phyloP scores from a whole-genome alignment of 2,329 filamentous ascomycete genomes.

The Microthyrium microscopicum region DNA sequence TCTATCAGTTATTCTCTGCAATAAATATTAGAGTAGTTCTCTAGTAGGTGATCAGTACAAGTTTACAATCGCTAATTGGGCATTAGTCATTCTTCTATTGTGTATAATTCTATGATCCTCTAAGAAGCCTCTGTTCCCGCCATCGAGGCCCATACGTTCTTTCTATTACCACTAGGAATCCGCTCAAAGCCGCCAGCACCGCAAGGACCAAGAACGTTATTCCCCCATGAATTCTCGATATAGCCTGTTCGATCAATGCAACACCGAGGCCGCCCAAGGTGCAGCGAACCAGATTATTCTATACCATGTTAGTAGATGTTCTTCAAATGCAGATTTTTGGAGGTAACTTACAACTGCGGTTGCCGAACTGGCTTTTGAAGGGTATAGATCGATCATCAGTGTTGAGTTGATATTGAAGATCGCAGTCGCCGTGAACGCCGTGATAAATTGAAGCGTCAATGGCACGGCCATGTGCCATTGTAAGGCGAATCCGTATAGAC shows the following conservation, averaged over 20 bases:
- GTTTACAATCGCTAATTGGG: too few relatives aligned
- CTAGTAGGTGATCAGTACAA: too few relatives aligned
- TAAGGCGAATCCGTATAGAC: slow-evolving; percentile 22
- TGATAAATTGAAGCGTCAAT: slow-evolving; percentile 14
- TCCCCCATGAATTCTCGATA: slow-evolving; percentile 1
- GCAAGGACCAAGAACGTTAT: slow-evolving; percentile 2
- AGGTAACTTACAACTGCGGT: slow-evolving; percentile 3
- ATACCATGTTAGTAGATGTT: not conserved
- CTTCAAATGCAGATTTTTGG: not conserved
- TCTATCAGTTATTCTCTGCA: too few relatives aligned
- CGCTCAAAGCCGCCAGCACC: not conserved
- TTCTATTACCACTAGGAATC: not conserved
- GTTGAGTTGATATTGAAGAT: slow-evolving; percentile 41
- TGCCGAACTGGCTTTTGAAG: not conserved
- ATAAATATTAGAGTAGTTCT: too few relatives aligned
- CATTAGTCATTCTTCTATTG: too few relatives aligned
- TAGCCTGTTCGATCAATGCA: not conserved
- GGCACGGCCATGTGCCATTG: slow-evolving; percentile 15
- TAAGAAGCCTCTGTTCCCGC: not conserved
- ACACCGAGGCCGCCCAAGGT: slow-evolving; percentile 1
- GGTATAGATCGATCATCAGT: slow-evolving; percentile 44
- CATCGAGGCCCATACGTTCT: not conserved
- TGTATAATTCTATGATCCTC: too few relatives aligned
- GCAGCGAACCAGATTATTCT: slow-evolving; percentile 5
- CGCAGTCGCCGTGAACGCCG: slow-evolving; percentile 15